phyloP scores from a whole-genome alignment of 371 early-diverging fungal genomes.

The Circinella umbellata region DNA sequence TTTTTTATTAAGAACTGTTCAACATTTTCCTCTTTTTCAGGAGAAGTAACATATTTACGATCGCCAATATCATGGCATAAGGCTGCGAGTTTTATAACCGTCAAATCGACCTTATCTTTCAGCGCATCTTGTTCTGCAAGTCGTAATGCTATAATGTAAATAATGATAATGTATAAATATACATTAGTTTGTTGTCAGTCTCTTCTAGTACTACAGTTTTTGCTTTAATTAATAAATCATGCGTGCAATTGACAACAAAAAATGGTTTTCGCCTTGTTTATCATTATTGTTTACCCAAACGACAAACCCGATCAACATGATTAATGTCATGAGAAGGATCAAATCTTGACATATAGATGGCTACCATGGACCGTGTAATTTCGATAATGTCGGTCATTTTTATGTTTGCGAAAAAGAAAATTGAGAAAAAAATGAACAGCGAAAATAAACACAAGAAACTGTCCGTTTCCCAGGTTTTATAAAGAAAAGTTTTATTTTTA shows the following conservation, averaged over 20 bases:
- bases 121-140: constrained; percentile 39
- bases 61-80: constrained; percentile 82
- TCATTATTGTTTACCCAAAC: constrained; percentile 47
- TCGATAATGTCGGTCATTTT: constrained; percentile 27
- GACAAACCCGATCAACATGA: constrained; percentile 78
- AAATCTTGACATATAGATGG: constrained; percentile 64
- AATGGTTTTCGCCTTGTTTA: too few relatives aligned
- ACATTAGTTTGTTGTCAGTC: too few relatives aligned
- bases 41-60: constrained; percentile 57
- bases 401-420: background rate
- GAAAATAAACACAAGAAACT: background rate
- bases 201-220: too few relatives aligned
- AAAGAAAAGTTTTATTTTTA: background rate
- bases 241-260: too few relatives aligned
- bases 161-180: too few relatives aligned
- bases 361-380: constrained; percentile 58
- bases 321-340: constrained; percentile 83
- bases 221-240: too few relatives aligned
- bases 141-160: constrained; percentile 32
- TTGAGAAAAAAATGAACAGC: background rate
- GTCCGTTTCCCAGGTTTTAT: background rate
- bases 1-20: constrained; percentile 48
- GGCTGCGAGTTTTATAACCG: constrained; percentile 73
- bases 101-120: constrained; percentile 50
- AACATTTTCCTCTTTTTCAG: constrained; percentile 43